Evolutionary conservation across 2,329 filamentous ascomycete genomes (phyloP).

Genomic region (Penicillium sp.): DNA sequence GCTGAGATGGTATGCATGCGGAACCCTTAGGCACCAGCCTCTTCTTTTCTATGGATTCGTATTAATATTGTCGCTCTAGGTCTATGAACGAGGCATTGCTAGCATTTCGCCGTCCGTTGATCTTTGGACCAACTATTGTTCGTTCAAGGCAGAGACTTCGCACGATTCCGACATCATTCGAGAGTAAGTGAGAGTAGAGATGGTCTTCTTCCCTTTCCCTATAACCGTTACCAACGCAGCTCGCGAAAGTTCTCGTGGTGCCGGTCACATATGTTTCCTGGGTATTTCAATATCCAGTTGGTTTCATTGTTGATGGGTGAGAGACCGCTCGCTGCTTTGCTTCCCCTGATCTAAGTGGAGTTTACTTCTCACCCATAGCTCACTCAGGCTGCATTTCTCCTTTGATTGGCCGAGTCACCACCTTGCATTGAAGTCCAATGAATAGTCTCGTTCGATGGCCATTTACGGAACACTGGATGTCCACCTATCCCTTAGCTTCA

Average conservation of each 20-base stretch:
- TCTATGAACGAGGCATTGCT: constrained; percentile 92
- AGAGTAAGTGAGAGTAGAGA: constrained; percentile 88
- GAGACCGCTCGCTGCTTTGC: constrained; percentile 64
- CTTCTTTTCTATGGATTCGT: not conserved
- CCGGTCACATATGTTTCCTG: constrained; percentile 39
- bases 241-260: constrained; percentile 38
- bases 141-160: constrained; percentile 96
- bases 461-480: constrained; percentile 34
- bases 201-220: constrained; percentile 66
- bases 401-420: constrained; percentile 36
- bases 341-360: constrained; percentile 44
- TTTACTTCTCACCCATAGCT: constrained; percentile 54
- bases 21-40: not conserved
- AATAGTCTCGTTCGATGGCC: constrained; percentile 34
- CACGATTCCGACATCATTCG: constrained; percentile 92
- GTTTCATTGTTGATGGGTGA: constrained; percentile 56
- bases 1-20: constrained; percentile 77
- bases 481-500: constrained; percentile 29
- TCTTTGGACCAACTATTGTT: constrained; percentile 95
- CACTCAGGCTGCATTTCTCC: constrained; percentile 52
- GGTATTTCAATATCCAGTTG: constrained; percentile 32
- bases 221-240: constrained; percentile 47
- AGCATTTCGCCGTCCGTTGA: constrained; percentile 93
- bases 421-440: constrained; percentile 30
- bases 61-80: constrained; percentile 50